Evolutionary conservation across 768 basidiomycete species (phyloP).

Genomic region (Kwoniella europaea): DNA sequence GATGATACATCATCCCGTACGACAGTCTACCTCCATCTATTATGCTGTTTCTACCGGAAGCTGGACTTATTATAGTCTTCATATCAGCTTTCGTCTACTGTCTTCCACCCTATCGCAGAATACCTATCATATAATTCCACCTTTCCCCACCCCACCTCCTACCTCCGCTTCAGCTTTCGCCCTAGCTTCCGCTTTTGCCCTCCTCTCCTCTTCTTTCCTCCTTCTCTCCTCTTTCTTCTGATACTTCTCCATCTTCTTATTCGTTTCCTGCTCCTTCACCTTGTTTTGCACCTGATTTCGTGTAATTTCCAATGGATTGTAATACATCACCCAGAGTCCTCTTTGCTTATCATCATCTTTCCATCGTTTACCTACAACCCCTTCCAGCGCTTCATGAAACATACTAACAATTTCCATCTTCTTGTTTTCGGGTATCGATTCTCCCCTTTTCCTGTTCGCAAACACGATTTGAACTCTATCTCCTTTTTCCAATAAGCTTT

Average conservation of each 20-base stretch:
- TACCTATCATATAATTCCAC: no score
- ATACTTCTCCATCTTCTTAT: conserved; percentile 41
- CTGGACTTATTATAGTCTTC: no score
- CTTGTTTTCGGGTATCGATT: conserved; percentile 23
- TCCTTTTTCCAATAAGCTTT: conserved; percentile 42
- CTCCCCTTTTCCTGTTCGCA: conserved; percentile 35
- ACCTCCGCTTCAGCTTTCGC: conserved; percentile 1
- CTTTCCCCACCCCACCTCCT: no score
- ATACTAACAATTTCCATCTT: conserved; percentile 40
- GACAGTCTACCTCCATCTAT: no score
- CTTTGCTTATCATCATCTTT: conserved; percentile 43
- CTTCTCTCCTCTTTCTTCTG: conserved; percentile 49
- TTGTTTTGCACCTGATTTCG: conserved; percentile 36
- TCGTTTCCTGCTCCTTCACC: conserved; percentile 36
- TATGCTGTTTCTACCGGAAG: no score
- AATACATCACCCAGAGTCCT: conserved; percentile 34
- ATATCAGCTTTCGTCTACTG: no score
- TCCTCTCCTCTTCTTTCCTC: conserved; percentile 47
- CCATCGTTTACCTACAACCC: conserved; percentile 37
- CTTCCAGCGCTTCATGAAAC: conserved; percentile 43
- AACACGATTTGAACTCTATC: conserved; percentile 51
- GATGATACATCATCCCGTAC: no score
- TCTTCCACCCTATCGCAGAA: no score
- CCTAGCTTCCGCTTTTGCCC: conserved; percentile 35
- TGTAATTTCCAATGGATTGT: conserved; percentile 26